Conservation (phyloP, 2,329 filamentous ascomycete species). For the Aureobasidium melanogenum region DNA sequence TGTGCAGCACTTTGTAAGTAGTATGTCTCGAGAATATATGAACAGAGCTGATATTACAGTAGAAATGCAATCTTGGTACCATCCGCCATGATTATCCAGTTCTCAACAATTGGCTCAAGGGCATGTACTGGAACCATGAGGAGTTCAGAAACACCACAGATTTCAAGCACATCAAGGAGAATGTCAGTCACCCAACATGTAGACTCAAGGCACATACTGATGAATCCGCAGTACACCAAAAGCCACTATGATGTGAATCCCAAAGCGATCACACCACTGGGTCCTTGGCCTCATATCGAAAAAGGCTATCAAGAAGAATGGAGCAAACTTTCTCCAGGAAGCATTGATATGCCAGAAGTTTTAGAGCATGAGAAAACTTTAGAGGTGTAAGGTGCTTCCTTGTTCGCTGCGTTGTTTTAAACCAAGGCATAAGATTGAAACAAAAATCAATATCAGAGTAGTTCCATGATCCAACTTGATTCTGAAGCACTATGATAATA, state of each 20-base stretch:
- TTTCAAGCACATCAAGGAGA: slow-evolving; percentile 62
- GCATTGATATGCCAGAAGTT: slow-evolving; percentile 35
- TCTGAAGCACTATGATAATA: no score
- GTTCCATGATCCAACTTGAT: no score
- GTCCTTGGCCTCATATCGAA: slow-evolving; percentile 52
- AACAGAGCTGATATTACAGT: not conserved
- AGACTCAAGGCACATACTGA: not conserved
- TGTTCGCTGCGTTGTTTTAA: not conserved
- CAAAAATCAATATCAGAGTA: no score
- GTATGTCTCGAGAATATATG: no score
- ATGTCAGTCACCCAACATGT: slow-evolving; percentile 31
- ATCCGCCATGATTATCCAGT: slow-evolving; percentile 51
- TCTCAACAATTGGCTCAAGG: slow-evolving; percentile 52
- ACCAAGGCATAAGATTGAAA: no score
- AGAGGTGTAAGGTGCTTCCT: not conserved
- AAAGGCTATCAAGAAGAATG: slow-evolving; percentile 42
- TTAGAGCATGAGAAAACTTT: slow-evolving; percentile 25
- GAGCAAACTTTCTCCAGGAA: slow-evolving; percentile 39
- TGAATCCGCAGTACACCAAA: slow-evolving; percentile 41
- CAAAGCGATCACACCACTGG: slow-evolving; percentile 52
- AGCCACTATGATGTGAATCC: slow-evolving; percentile 53
- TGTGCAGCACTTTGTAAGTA: slow-evolving; percentile 49
- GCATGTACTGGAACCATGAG: slow-evolving; percentile 48
- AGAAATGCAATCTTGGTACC: slow-evolving; percentile 53
- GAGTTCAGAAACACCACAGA: slow-evolving; percentile 50